Conservation (phyloP, 179 eudicot genomes). For the Pouteria campechiana region DNA sequence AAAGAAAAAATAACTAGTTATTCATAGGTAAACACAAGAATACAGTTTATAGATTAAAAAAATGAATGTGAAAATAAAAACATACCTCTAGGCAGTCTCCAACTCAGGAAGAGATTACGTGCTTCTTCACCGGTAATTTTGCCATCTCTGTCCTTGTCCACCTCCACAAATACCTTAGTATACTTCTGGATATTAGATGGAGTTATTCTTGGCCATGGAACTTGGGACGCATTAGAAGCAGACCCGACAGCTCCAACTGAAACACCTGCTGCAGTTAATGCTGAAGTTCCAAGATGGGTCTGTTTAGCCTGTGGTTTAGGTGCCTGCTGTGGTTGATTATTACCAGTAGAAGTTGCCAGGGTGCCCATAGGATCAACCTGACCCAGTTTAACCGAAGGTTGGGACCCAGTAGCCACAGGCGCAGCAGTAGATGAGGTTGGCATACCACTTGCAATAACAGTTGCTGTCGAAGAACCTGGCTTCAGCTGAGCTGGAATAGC, state of each 20-base stretch:
- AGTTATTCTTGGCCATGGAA: slow-evolving; percentile 83
- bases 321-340: slow-evolving; percentile 32
- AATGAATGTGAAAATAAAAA: background rate
- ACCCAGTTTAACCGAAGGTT: slow-evolving; percentile 16
- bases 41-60: no score
- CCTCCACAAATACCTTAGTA: slow-evolving; percentile 81
- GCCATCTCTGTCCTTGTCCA: slow-evolving; percentile 90
- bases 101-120: slow-evolving; percentile 80
- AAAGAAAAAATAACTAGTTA: no score
- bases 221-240: slow-evolving; percentile 42
- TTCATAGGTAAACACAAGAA: no score
- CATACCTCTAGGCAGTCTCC: slow-evolving; percentile 90
- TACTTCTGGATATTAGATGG: slow-evolving; percentile 88
- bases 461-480: slow-evolving; percentile 27
- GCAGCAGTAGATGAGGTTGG: slow-evolving; percentile 41
- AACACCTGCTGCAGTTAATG: slow-evolving; percentile 28
- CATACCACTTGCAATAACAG: slow-evolving; percentile 21
- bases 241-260: slow-evolving; percentile 36
- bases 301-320: slow-evolving; percentile 18
- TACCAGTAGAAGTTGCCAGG: no score
- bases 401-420: slow-evolving; percentile 32
- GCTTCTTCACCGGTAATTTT: slow-evolving; percentile 92
- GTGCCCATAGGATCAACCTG: slow-evolving; percentile 49
- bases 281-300: no score
- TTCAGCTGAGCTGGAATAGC: slow-evolving; percentile 31